A percentile compares a stretch with the other conserved stretches of the same genome.
phyloP scores from a whole-genome alignment of 441 rosid species.

The Erysimum pusillum region DNA sequence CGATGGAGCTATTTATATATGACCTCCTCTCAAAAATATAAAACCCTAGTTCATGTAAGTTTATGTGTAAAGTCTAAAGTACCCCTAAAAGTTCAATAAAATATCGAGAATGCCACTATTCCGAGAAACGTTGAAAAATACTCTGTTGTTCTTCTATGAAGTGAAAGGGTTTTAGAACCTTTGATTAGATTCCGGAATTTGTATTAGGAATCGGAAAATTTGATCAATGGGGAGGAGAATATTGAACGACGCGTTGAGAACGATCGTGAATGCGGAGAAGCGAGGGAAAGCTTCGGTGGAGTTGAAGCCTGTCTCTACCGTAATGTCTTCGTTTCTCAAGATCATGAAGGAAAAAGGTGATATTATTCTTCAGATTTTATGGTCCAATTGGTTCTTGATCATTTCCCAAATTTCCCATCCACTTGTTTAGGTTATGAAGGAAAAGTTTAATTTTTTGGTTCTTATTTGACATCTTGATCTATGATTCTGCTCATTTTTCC shows the following conservation, averaged over 20 bases:
- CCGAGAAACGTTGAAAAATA: not conserved
- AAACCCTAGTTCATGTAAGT: slow-evolving; percentile 41
- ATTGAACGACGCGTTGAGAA: slow-evolving; percentile 84
- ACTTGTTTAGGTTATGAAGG: slow-evolving; percentile 20
- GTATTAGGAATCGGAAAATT: not conserved
- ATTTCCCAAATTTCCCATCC: not conserved
- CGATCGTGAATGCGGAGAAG: slow-evolving; percentile 89
- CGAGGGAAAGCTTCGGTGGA: slow-evolving; percentile 82
- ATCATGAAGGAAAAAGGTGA: slow-evolving; percentile 90
- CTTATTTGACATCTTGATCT: slow-evolving; percentile 1
- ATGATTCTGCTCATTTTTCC: slow-evolving; percentile 5
- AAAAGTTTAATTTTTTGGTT: slow-evolving; percentile 7
- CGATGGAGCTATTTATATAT: slow-evolving; percentile 42
- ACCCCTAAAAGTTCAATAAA: not conserved
- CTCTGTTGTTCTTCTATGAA: slow-evolving; percentile 4
- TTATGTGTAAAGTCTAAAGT: not conserved
- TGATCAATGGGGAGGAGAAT: slow-evolving; percentile 85
- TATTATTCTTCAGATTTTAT: not conserved
- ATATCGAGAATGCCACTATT: slow-evolving; percentile 2
- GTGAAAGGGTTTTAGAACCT: slow-evolving; percentile 24
- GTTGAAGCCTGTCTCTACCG: slow-evolving; percentile 80
- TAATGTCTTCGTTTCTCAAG: slow-evolving; percentile 83
- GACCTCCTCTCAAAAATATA: slow-evolving; percentile 18
- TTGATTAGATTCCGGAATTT: slow-evolving; percentile 9
- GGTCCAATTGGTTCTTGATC: not conserved